Base-by-base conservation (phyloP, 306 rosid species). In the Cyamopsis tetragonoloba region DNA sequence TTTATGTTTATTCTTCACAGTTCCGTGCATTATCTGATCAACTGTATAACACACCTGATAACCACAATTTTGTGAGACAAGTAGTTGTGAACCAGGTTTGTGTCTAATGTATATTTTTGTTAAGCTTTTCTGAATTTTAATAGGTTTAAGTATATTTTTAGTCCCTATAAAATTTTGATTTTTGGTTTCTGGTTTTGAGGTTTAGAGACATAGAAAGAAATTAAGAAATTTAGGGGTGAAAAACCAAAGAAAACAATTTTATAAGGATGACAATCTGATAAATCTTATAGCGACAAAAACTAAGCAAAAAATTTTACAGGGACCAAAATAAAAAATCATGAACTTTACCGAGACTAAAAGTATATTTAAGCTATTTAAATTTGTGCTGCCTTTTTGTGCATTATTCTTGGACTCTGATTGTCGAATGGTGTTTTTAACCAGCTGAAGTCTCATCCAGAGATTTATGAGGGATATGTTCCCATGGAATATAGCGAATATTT, bases 401-500 rank as follows among this genome's bases (percentile, higher is more conserved):
- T 34, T 61, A 41, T 14, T 50, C 47, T 15, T 44, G 39, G 67
- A 43, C 77, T 76, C 80, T 78, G 68, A 69, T 73, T 64, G 58
- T 64, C 50, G 49, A 66, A 70, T 32, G 47, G 6, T 72, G 17
- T 57, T 71, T 54, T 59, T 35, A 55, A 43, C 68, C 85, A 89
- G 98, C 88, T 89, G n/a, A 86, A 66, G 82, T 76, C 89, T 69
- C 86, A 77, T 59, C 89, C 86, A 8, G 96, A 93, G 72, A 83
- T 47, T 72, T 89, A 89, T n/a, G 87, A 88, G 72, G 96, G 89
- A 72, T 89, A 88, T 74, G 98, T 89, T 78, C 97, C 98, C 11
- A 88, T 89, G 97, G 86, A 71, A 68, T 89, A 83, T 42, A 73
- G 67, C 12, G 88, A 86, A 20, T 84, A 93, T 81, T 62, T 84